Conservation (phyloP, 2,329 filamentous ascomycete species). For the Madurella mycetomatis region DNA sequence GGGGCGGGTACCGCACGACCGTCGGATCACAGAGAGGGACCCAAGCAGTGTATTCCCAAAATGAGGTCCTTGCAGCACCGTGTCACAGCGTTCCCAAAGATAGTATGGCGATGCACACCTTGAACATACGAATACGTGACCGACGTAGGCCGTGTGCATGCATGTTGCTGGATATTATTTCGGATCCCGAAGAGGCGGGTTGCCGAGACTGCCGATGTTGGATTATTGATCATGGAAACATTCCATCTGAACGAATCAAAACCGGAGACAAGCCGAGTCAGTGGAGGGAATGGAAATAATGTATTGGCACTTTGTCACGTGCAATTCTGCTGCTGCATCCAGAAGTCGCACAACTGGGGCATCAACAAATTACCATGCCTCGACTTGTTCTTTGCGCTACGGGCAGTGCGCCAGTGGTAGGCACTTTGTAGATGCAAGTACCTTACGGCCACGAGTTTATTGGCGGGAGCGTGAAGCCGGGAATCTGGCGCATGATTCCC, state of each 20-base stretch:
- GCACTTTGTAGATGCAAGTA: too few species aligned
- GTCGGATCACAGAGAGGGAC: not conserved
- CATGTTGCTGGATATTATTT: not conserved
- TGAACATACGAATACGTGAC: conserved; percentile 15
- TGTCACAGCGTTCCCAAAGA: conserved; percentile 6
- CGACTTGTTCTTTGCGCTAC: too few species aligned
- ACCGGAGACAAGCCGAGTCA: too few species aligned
- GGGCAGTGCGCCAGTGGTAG: too few species aligned
- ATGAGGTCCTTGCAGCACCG: conserved; percentile 7
- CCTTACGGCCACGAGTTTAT: too few species aligned
- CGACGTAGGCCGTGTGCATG: not conserved
- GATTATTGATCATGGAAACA: not conserved
- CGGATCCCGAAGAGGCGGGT: not conserved
- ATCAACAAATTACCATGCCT: not conserved
- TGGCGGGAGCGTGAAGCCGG: too few species aligned
- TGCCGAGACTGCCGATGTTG: not conserved
- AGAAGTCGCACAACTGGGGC: conserved; percentile 7
- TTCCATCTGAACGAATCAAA: not conserved
- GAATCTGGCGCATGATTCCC: too few species aligned
- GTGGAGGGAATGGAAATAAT: too few species aligned
- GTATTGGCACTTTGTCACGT: conserved; percentile 14
- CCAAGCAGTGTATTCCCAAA: conserved; percentile 5
- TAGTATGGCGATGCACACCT: not conserved
- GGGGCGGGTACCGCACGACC: too few species aligned
- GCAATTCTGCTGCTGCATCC: conserved; percentile 16